phyloP scores from a whole-genome alignment of 1,284 basidiomycete species.

The Cerrena zonata region DNA sequence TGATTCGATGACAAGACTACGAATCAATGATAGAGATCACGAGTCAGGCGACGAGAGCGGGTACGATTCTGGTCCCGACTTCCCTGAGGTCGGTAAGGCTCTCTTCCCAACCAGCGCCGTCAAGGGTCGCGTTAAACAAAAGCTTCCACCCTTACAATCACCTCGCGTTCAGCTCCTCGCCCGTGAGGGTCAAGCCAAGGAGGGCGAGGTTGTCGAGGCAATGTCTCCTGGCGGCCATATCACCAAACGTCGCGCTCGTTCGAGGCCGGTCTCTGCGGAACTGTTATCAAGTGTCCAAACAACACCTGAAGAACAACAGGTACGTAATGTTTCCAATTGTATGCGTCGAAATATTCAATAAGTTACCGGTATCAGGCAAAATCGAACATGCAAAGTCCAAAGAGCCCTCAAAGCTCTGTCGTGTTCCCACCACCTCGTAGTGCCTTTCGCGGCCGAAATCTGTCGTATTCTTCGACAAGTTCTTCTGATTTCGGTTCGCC shows the following conservation, averaged over 20 bases:
- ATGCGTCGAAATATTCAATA: not conserved
- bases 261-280: conserved; percentile 62
- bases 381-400: conserved; percentile 5
- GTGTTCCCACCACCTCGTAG: conserved; percentile 22
- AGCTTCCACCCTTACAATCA: conserved; percentile 12
- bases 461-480: conserved; percentile 21
- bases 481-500: conserved; percentile 27
- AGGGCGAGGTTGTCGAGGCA: conserved; percentile 55
- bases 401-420: no score
- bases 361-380: not conserved
- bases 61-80: conserved; percentile 44
- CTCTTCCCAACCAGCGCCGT: conserved; percentile 27
- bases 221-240: conserved; percentile 70
- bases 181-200: conserved; percentile 16
- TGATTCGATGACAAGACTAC: conserved; percentile 60
- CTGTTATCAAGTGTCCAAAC: conserved; percentile 46
- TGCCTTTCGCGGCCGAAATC: conserved; percentile 21
- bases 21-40: conserved; percentile 52
- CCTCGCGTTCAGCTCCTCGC: conserved; percentile 11
- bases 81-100: conserved; percentile 13
- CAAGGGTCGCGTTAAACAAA: conserved; percentile 30
- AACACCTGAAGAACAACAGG: conserved; percentile 14
- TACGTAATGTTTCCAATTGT: conserved; percentile 4
- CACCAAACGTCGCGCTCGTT: conserved; percentile 62
- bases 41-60: conserved; percentile 39